These are phyloP conservation scores for Nakataea oryzae DNA, from an alignment of 2,329 filamentous ascomycete genomes.

Conservation along the genomic window DNA sequence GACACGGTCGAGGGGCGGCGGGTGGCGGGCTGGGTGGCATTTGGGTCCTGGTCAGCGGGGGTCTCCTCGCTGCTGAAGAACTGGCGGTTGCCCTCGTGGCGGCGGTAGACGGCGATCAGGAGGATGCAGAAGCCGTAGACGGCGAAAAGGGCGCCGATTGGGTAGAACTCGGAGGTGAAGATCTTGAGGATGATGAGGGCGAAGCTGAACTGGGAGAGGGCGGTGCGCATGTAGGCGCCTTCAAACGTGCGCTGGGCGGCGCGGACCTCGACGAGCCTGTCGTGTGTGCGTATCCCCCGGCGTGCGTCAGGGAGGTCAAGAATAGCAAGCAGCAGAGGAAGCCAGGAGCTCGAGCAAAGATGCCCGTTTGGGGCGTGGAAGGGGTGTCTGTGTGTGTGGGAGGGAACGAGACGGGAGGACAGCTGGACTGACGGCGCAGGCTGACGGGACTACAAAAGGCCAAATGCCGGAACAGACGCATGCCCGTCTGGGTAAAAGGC, in stretches of 20 bases:
- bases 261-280: conserved; percentile 77
- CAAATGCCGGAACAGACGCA: too few species aligned
- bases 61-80: conserved; percentile 61
- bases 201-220: conserved; percentile 90
- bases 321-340: neutral
- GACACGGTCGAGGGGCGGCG: conserved; percentile 15
- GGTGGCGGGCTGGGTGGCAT: conserved; percentile 3
- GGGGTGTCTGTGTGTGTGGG: neutral
- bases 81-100: conserved; percentile 85
- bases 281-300: neutral
- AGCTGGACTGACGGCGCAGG: too few species aligned
- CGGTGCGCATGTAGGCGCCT: conserved; percentile 91
- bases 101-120: conserved; percentile 71
- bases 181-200: conserved; percentile 91
- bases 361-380: neutral
- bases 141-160: conserved; percentile 91
- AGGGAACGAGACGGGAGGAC: too few species aligned
- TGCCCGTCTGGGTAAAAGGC: neutral
- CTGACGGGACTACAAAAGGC: too few species aligned
- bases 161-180: conserved; percentile 93
- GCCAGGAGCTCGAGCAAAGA: neutral
- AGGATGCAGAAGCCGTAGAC: conserved; percentile 81
- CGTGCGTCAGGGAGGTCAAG: neutral
- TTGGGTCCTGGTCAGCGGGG: conserved; percentile 14
- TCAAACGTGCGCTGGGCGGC: conserved; percentile 95